phyloP scores from a whole-genome alignment of 139 green algal genomes.

The Nannochloris sp. region DNA sequence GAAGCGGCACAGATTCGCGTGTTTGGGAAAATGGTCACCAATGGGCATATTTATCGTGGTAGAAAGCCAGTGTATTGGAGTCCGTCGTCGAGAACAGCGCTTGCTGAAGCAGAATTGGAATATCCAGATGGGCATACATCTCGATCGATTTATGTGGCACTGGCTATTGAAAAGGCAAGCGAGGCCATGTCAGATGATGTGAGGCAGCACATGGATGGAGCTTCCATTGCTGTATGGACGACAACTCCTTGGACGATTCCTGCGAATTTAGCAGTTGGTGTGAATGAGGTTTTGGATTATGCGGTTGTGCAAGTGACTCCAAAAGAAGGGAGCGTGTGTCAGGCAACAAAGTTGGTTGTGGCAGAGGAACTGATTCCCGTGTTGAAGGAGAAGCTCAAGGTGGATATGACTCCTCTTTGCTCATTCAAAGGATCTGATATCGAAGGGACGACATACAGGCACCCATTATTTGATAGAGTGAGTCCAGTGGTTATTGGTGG shows the following conservation, averaged over 20 bases:
- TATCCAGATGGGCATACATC: conserved; percentile 95
- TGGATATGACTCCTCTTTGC: conserved; percentile 35
- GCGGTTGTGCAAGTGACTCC: conserved; percentile 53
- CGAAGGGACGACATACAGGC: conserved; percentile 74
- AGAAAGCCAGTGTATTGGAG: conserved; percentile 96
- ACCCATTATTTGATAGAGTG: conserved; percentile 78
- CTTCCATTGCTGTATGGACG: conserved; percentile 90
- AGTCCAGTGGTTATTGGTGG: conserved; percentile 86
- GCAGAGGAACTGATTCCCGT: conserved; percentile 62
- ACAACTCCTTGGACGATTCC: conserved; percentile 99
- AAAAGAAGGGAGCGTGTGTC: background rate
- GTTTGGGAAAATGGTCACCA: conserved; percentile 92
- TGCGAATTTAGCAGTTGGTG: conserved; percentile 91
- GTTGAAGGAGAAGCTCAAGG: conserved; percentile 61
- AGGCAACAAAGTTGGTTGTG: conserved; percentile 46
- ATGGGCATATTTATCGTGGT: conserved; percentile 90
- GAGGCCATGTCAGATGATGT: background rate
- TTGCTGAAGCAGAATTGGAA: conserved; percentile 97
- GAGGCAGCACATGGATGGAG: conserved; percentile 18
- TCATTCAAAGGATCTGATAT: conserved; percentile 57
- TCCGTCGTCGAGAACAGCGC: conserved; percentile 82
- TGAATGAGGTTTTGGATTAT: conserved; percentile 91
- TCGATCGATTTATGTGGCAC: conserved; percentile 79
- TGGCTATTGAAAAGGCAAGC: conserved; percentile 51
- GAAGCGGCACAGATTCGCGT: conserved; percentile 87